These are phyloP conservation scores for Gautieria morchelliformis DNA, from an alignment of 768 basidiomycete species.

Conservation along the genomic window DNA sequence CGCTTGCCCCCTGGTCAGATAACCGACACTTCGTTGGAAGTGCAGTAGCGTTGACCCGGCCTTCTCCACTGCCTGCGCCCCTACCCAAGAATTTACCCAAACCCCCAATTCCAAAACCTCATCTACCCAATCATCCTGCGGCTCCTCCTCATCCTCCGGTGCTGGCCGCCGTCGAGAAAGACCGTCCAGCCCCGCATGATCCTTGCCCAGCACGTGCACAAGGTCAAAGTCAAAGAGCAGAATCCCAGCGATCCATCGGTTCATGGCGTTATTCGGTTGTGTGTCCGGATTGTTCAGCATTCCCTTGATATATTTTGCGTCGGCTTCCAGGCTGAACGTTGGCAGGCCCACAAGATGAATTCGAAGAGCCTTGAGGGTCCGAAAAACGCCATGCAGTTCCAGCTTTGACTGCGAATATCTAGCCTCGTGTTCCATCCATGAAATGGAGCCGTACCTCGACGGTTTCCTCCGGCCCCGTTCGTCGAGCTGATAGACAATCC, in stretches of 20 bases:
- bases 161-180: conserved; percentile 11
- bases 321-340: conserved; percentile 20
- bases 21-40: neutral
- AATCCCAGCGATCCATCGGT: conserved; percentile 2
- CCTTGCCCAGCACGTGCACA: conserved; percentile 19
- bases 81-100: conserved; percentile 1
- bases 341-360: conserved; percentile 23
- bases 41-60: neutral
- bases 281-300: conserved; percentile 19
- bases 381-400: conserved; percentile 30
- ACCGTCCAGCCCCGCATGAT: conserved; percentile 14
- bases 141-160: conserved; percentile 6
- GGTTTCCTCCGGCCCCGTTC: conserved; percentile 11
- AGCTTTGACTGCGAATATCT: conserved; percentile 30
- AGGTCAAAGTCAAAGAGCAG: neutral
- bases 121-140: conserved; percentile 1
- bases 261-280: neutral
- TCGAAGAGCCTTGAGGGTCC: conserved; percentile 21
- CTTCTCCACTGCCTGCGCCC: neutral
- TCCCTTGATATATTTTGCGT: conserved; percentile 20
- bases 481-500: conserved; percentile 13
- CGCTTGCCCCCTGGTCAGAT: neutral
- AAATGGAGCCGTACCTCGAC: conserved; percentile 24
- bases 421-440: conserved; percentile 20
- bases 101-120: neutral